Conservation (phyloP, 2,329 filamentous ascomycete genomes). For the Pestalotiopsis sp. region DNA sequence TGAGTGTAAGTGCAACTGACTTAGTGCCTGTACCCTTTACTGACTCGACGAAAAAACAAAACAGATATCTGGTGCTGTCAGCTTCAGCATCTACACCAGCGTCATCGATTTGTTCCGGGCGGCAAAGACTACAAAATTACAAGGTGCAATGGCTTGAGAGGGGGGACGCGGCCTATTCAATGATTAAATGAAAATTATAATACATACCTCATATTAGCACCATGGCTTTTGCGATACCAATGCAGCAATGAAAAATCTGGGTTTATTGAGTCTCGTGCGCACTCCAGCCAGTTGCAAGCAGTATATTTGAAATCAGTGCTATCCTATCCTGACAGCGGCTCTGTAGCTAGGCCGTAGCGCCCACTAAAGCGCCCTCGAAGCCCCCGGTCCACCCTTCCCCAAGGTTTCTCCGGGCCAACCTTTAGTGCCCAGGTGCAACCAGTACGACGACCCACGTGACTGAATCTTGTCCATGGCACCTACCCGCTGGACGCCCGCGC, state of each 20-base stretch:
- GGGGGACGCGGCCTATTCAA: not conserved
- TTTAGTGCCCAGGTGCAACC: no score
- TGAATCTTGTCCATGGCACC: no score
- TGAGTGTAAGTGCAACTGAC: not conserved
- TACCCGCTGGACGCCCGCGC: no score
- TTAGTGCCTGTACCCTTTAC: not conserved
- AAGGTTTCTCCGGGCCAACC: no score
- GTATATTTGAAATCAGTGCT: not conserved
- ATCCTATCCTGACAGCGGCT: not conserved
- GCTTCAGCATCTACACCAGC: not conserved
- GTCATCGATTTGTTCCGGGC: not conserved
- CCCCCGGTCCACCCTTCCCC: no score
- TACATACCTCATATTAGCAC: not conserved
- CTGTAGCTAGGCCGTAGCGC: not conserved
- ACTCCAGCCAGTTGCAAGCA: not conserved
- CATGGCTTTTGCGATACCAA: not conserved
- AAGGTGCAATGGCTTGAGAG: not conserved
- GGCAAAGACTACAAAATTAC: not conserved
- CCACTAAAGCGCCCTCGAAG: no score
- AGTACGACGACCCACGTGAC: no score
- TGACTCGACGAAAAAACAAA: not conserved
- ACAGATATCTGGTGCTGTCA: not conserved
- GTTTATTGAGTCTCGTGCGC: no score
- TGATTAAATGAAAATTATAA: not conserved
- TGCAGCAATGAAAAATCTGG: not conserved